A percentile compares a stretch with the other conserved stretches of the same genome.
phyloP scores from a whole-genome alignment of 2,329 filamentous ascomycete genomes.

The Aspergillus sp. region DNA sequence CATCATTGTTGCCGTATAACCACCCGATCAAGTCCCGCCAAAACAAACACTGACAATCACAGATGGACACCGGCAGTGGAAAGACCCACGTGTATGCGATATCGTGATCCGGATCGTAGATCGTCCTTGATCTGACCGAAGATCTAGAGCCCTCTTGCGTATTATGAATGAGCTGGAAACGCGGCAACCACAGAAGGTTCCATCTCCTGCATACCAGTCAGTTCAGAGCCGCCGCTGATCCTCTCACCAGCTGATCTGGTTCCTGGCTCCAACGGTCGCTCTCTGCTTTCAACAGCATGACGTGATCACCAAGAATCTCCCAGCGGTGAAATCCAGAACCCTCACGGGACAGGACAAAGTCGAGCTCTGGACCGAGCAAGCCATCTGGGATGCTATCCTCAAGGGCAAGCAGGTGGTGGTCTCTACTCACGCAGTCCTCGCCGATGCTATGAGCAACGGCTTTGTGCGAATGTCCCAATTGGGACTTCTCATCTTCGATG shows the following conservation, averaged over 20 bases:
- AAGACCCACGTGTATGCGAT: constrained; percentile 70
- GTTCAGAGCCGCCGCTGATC: not conserved
- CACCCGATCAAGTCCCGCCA: too few species aligned
- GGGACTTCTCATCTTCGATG: constrained; percentile 75
- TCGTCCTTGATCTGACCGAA: not conserved
- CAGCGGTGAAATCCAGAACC: constrained; percentile 55
- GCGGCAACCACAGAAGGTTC: constrained; percentile 54
- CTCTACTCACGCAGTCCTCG: constrained; percentile 71
- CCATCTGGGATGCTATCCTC: constrained; percentile 66
- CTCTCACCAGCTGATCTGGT: constrained; percentile 60
- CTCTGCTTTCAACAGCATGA: constrained; percentile 65
- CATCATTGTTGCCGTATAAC: constrained; percentile 65
- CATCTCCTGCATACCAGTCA: constrained; percentile 1
- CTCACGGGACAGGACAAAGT: constrained; percentile 68
- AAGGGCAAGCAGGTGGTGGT: constrained; percentile 67
- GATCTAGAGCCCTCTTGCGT: constrained; percentile 61
- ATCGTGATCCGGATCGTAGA: not conserved
- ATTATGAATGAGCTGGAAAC: constrained; percentile 64
- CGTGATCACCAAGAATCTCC: constrained; percentile 60
- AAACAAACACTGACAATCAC: too few species aligned
- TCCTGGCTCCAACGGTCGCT: constrained; percentile 66
- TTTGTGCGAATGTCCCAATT: constrained; percentile 66
- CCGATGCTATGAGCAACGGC: constrained; percentile 70
- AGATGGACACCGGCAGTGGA: constrained; percentile 80
- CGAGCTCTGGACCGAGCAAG: constrained; percentile 67